phyloP scores from a whole-genome alignment of 306 rosid genomes.

The Notholithocarpus densiflorus region DNA sequence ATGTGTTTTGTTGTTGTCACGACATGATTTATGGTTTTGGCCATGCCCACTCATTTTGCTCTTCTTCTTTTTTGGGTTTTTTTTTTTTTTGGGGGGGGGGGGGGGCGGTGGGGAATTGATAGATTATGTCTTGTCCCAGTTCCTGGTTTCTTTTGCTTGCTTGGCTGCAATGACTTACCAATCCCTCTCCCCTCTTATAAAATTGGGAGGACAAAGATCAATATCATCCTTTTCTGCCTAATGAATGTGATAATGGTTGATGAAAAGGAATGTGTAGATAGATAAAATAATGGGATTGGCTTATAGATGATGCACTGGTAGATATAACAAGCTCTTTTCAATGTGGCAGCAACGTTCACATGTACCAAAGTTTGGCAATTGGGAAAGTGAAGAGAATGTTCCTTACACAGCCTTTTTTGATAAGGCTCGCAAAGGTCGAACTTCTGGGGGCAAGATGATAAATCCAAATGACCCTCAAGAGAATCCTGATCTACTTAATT shows the following conservation, averaged over 20 bases:
- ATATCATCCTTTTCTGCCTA: constrained; percentile 3
- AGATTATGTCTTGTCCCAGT: too few relatives aligned
- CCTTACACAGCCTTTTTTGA: constrained; percentile 91
- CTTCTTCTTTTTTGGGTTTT: too few relatives aligned
- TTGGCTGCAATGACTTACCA: neutral
- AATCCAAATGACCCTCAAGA: constrained; percentile 91
- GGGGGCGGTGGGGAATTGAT: too few relatives aligned
- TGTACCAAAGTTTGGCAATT: constrained; percentile 88
- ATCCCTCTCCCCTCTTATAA: neutral
- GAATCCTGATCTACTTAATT: constrained; percentile 41
- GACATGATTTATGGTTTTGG: too few relatives aligned
- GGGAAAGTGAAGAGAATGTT: constrained; percentile 82
- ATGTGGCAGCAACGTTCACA: constrained; percentile 72
- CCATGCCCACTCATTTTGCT: too few relatives aligned
- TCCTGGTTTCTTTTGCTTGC: neutral
- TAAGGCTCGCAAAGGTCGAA: constrained; percentile 80
- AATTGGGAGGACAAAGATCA: too few relatives aligned
- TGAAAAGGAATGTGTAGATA: too few relatives aligned
- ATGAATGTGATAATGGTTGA: neutral
- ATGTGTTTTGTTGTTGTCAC: too few relatives aligned
- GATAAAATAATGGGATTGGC: neutral
- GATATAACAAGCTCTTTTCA: constrained; percentile 24
- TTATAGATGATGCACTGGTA: constrained; percentile 14
- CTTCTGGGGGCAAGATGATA: constrained; percentile 53
- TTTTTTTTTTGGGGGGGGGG: too few relatives aligned